Evolutionary conservation across 371 early-diverging fungal genomes (phyloP), one percentile per base, ranked within the genome.

Genomic region (Lichtheimia hyalospora): DNA sequence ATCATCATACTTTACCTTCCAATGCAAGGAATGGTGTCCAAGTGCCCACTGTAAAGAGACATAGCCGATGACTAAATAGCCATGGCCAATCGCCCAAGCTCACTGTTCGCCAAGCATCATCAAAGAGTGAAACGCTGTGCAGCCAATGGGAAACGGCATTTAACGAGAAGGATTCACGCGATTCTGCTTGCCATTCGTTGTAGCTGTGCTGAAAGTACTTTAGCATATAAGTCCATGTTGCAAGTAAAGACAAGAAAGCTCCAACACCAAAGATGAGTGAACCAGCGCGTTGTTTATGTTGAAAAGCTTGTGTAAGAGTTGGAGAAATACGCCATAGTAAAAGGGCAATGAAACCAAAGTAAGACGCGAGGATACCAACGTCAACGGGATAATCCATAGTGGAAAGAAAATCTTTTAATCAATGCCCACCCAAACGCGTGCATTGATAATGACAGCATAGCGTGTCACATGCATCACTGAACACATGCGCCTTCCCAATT

Each of bases 21-120:
- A 79, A 62, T 2, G 76, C 76, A 8, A 79, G 53, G 24, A 79
- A 63, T 1, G 79, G 74, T 24, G 70, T 75, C 79, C 75, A 79
- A 2, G 75, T 73, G 18, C 70, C 51, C 2, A 68, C 72, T 14
- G 74, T 75, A 50, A 79, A 72, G 3, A 63, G 57, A 49, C 72
- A 74, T 8, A 79, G 43, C 52, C 75, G 79, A 43, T 75, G 73
- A 55, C 74, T 75, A 74, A 75, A 79, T 5, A 79, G 39, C 79
- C 79, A 79, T 8, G 44, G 72, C 66, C 70, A 69, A 15, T 14
- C 57, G 18, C 76, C 79, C 5, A 57, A 54, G 41, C 62, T 66
- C 1, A 75, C 74, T 12, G 72, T 64, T 41, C 73, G 62, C 74
- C 74, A 73, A 14, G 74, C 76, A 46, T 70, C 70, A 39, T 73